Base-by-base conservation (phyloP, 331 rosid species). In the Acacia concinna region DNA sequence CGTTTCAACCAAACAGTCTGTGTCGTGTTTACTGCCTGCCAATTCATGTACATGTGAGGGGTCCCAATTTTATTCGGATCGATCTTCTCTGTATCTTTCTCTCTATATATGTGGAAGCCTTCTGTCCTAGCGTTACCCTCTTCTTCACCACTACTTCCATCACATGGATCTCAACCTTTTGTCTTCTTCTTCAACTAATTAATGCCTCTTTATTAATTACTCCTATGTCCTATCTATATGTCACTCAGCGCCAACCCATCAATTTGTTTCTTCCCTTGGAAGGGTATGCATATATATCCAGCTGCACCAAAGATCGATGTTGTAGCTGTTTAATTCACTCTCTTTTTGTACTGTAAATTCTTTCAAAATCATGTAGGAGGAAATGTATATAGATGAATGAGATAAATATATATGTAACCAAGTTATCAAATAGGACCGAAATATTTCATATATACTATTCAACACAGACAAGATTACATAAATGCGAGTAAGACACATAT, bases 21-120 rank as follows among this genome's bases (percentile, higher is more conserved):
- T 70, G 68, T 80, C 89, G 38, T 73, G 76, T 77, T 86, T 77
- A 41, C 73, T 68, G n/a, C 76, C 78, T 59, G 67, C 77, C n/a
- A n/a, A n/a, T n/a, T n/a, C n/a, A n/a, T n/a, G n/a, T n/a, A n/a
- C n/a, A 73, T 68, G 64, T 44, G 74, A 72, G 85, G 76, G 81
- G 87, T 73, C 78, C 81, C 74, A 69, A 23, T 56, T 23, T 60
- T 67, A 21, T 79, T 82, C 73, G 84, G 81, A 80, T 46, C 64
- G n/a, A n/a, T 80, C 74, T 74, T 71, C 79, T 30, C n/a, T 23
- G 40, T 18, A 52, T 30, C 71, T 64, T 31, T 32, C 52, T 13
- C 30, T 8, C 0, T n/a, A 2, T 35, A 54, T 74, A 2, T 38
- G 73, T 79, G 57, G 38, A 65, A 43, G 74, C 28, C 66, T 49